These are phyloP conservation scores for Gillenia trifoliata DNA, from an alignment of 306 rosid genomes.

Conservation along the genomic window DNA sequence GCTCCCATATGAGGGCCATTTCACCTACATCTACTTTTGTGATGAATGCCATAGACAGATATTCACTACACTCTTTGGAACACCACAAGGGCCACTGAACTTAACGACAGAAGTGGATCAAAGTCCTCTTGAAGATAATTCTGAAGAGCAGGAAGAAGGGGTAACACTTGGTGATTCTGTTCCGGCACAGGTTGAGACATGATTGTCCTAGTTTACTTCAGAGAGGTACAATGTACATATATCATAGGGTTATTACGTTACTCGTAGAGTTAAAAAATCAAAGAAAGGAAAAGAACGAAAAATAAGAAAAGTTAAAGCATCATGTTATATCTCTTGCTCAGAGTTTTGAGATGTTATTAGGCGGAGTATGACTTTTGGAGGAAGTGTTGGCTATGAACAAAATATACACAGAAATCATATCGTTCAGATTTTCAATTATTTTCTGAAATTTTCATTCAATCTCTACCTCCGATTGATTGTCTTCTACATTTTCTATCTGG, in stretches of 20 bases:
- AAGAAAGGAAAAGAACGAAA: neutral
- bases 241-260: slow-evolving; percentile 35
- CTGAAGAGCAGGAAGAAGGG: slow-evolving; percentile 31
- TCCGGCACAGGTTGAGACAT: slow-evolving; percentile 5
- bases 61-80: slow-evolving; percentile 88
- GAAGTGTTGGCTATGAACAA: neutral
- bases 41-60: slow-evolving; percentile 97
- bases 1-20: slow-evolving; percentile 98
- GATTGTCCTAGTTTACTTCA: slow-evolving; percentile 9
- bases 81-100: slow-evolving; percentile 80
- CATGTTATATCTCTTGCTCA: neutral
- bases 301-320: neutral
- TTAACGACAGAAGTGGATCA: slow-evolving; percentile 28
- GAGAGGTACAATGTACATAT: slow-evolving; percentile 48
- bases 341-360: neutral
- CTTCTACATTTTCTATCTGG: neutral
- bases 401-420: slow-evolving; percentile 3
- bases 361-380: neutral
- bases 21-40: slow-evolving; percentile 83
- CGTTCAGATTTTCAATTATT: neutral
- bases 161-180: slow-evolving; percentile 22
- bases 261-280: slow-evolving; percentile 15
- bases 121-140: slow-evolving; percentile 23
- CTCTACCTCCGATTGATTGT: neutral
- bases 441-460: neutral